Conservation (phyloP, 2,329 filamentous ascomycete species). For the Sphaerostilbella broomeana region DNA sequence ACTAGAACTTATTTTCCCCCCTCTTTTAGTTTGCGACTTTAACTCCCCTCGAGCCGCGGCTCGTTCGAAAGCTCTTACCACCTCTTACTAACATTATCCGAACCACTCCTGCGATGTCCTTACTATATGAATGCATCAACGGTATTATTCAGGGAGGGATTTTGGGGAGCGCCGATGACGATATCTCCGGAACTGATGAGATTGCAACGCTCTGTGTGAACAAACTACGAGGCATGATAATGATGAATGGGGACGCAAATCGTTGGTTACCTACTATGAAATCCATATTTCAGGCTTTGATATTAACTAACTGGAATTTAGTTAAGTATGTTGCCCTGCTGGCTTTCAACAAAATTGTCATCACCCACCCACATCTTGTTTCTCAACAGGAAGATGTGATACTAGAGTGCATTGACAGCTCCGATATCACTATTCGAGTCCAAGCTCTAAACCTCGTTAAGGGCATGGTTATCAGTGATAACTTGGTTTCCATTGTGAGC, state of each 20-base stretch:
- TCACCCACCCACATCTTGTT: slow-evolving; percentile 81
- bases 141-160: slow-evolving; percentile 97
- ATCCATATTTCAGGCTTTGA: no score
- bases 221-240: slow-evolving; percentile 89
- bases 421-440: slow-evolving; percentile 91
- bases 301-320: slow-evolving; percentile 29
- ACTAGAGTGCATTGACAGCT: slow-evolving; percentile 89
- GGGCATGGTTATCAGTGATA: slow-evolving; percentile 88
- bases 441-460: slow-evolving; percentile 87
- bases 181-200: slow-evolving; percentile 76
- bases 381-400: slow-evolving; percentile 94
- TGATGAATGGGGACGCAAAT: slow-evolving; percentile 89
- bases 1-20: slow-evolving; percentile 58
- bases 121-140: slow-evolving; percentile 97
- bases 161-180: slow-evolving; percentile 72
- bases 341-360: slow-evolving; percentile 90
- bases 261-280: slow-evolving; percentile 48
- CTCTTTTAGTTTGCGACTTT: slow-evolving; percentile 77
- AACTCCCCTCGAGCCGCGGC: slow-evolving; percentile 82
- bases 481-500: slow-evolving; percentile 75
- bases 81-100: slow-evolving; percentile 89
- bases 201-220: slow-evolving; percentile 87
- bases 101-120: slow-evolving; percentile 94
- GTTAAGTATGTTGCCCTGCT: slow-evolving; percentile 96
- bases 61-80: slow-evolving; percentile 85